Evolutionary conservation across 2,329 filamentous ascomycete species (phyloP), one percentile per base, ranked within the genome.

Genomic region (Nigrospora oryzae): DNA sequence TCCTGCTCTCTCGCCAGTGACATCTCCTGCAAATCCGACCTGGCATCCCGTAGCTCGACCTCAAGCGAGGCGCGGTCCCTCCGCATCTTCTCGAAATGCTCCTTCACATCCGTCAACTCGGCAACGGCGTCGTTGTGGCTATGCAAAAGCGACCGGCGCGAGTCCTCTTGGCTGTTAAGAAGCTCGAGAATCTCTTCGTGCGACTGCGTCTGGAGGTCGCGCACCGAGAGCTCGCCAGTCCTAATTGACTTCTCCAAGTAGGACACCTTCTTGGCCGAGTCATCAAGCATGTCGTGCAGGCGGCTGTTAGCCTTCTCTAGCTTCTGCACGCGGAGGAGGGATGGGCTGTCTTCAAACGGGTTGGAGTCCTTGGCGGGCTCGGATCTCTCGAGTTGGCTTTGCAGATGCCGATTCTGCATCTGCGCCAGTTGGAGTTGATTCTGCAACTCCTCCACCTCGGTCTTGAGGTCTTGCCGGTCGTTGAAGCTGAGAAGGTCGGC

Each of bases 131-230:
- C 82, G 61, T 93, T 94, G 64, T 97, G 89, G 51, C 84, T 82
- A 57, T 90, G 83, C 23, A 95, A 73, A 30, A 97, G 70, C 5
- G 84, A 83, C 46, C 86, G 82, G 38, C 93, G 81, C 28, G 89
- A 89, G 50, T 95, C 84, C 63, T 97, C 91, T 62, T 97, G 93
- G 49, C 84, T 91, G 63, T 89, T 95, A 59, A 97, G 83, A 35
- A 95, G 75, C 51, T 96, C 89, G 51, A 94, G 86, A 15, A 97
- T 81, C 63, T 97, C 93, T 59, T 96, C 90, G 55, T 97, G 89
- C 6, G 89, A 95, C 61, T 87, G 90, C 2, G 90, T 86, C 63
- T 96, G 90, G 38, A 97, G 81, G 63, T 97, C 91, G 40, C 89
- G 86, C 37, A 96, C 73, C 0, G 89, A 93, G 5, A 97, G 72